Percentiles rank a stretch among this genome's conserved stretches.
phyloP scores from a whole-genome alignment of 345 rosid species.

The Tarenaya hassleriana region DNA sequence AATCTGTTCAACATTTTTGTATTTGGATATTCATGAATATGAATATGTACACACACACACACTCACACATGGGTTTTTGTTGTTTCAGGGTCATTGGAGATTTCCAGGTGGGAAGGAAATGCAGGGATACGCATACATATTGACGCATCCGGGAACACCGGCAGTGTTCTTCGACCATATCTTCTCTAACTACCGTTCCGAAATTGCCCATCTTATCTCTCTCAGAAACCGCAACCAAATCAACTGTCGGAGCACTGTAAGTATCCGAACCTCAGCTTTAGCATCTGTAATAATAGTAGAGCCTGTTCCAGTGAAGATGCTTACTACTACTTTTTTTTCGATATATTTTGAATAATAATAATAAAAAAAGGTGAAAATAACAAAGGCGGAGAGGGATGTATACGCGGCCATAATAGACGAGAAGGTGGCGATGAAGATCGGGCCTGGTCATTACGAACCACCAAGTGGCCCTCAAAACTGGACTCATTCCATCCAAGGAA shows the following conservation, averaged over 20 bases:
- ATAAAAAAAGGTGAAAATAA: constrained; percentile 65
- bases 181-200: constrained; percentile 59
- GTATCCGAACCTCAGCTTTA: constrained; percentile 15
- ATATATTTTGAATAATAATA: background rate
- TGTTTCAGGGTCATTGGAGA: constrained; percentile 86
- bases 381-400: constrained; percentile 70
- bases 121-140: constrained; percentile 95
- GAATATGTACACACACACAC: too few species aligned
- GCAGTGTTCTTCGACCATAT: constrained; percentile 84
- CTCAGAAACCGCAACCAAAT: constrained; percentile 64
- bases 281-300: background rate
- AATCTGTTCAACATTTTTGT: too few species aligned
- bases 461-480: constrained; percentile 46
- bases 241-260: constrained; percentile 81
- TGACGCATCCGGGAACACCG: constrained; percentile 98
- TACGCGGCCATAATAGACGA: constrained; percentile 79
- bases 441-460: constrained; percentile 87
- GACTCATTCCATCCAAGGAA: constrained; percentile 64
- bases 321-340: constrained; percentile 13
- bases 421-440: constrained; percentile 81
- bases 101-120: constrained; percentile 91
- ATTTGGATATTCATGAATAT: too few species aligned
- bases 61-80: too few species aligned
- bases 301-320: background rate
- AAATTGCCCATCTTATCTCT: constrained; percentile 64